Percentiles rank a stretch among this genome's conserved stretches.
phyloP scores from a whole-genome alignment of 768 basidiomycete species.

The Russula brevipes region DNA sequence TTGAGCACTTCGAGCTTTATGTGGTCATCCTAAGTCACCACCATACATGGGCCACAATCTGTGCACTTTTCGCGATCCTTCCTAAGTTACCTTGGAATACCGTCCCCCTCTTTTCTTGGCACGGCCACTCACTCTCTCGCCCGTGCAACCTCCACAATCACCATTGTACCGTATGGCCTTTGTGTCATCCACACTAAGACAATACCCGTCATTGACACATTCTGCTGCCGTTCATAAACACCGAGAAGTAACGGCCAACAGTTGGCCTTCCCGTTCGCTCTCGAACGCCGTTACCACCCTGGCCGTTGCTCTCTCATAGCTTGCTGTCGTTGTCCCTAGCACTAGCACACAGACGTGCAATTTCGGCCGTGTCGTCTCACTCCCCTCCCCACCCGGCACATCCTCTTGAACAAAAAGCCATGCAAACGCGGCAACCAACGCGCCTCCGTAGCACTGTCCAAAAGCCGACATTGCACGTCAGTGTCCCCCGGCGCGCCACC shows the following conservation, averaged over 20 bases:
- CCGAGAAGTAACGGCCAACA: not conserved
- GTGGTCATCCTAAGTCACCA: no score
- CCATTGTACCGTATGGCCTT: conserved; percentile 1
- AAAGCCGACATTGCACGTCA: not conserved
- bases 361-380: no score
- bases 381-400: not conserved
- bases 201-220: conserved; percentile 4
- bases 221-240: not conserved
- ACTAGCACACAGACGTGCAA: not conserved
- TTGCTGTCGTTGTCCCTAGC: not conserved
- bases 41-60: no score
- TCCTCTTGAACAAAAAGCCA: not conserved
- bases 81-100: not conserved
- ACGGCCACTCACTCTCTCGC: not conserved
- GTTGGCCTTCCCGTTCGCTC: not conserved
- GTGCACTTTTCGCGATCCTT: not conserved
- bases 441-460: not conserved
- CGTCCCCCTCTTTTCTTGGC: not conserved
- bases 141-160: not conserved
- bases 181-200: conserved; percentile 9
- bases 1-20: not conserved
- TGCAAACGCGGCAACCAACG: not conserved
- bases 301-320: not conserved
- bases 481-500: not conserved
- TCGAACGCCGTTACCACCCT: not conserved